Evolutionary conservation across 257 asterid species (phyloP).

Genomic region (Solanum appendiculatum): DNA sequence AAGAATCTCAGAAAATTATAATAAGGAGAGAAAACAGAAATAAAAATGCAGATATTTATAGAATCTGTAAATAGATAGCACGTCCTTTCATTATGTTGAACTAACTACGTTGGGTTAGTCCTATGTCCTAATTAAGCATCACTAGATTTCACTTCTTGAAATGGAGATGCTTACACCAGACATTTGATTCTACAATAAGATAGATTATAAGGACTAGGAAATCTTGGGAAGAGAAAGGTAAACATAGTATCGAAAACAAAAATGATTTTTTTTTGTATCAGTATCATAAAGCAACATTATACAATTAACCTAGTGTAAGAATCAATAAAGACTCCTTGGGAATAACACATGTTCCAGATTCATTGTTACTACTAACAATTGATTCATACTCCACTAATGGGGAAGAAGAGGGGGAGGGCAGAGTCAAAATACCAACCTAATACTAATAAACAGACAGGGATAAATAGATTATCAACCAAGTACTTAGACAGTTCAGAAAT

Average conservation of each 20-base stretch:
- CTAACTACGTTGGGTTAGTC: background rate
- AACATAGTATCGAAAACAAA: background rate
- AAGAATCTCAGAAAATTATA: background rate
- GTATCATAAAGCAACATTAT: background rate
- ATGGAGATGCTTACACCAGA: background rate
- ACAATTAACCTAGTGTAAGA: background rate
- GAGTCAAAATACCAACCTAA: background rate
- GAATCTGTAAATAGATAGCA: background rate
- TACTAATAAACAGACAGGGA: background rate
- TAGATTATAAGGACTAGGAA: background rate
- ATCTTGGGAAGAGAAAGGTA: background rate
- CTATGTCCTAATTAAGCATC: background rate
- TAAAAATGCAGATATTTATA: background rate
- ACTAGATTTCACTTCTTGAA: background rate
- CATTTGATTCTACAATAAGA: background rate
- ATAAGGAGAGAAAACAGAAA: background rate
- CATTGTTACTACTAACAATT: background rate
- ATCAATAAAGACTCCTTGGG: background rate
- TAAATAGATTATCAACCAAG: background rate
- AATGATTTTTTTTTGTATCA: background rate
- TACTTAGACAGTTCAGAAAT: background rate
- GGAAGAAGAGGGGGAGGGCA: background rate
- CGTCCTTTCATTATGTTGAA: background rate
- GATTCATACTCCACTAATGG: background rate
- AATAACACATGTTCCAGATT: background rate